These are phyloP conservation scores for Plasmodium vivax DNA, from an alignment of 169 alveolate genomes.

Conservation along the genomic window DNA sequence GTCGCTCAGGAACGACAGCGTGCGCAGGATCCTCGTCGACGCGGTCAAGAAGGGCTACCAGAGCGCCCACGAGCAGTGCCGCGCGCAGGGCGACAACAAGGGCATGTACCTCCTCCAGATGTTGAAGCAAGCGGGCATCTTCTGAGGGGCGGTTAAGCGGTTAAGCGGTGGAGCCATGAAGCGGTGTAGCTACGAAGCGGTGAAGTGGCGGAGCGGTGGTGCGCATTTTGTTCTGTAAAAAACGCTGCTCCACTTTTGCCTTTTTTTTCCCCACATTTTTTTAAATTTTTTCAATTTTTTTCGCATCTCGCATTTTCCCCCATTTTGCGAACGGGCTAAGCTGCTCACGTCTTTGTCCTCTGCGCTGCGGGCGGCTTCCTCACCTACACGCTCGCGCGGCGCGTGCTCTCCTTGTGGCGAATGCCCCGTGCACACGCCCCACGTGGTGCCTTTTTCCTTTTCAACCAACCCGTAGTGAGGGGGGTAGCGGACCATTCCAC, in stretches of 20 bases:
- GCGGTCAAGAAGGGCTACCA: slow-evolving; percentile 72
- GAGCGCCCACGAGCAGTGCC: slow-evolving; percentile 45
- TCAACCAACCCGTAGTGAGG: not conserved
- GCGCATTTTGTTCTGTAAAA: not conserved
- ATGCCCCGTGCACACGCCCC: not conserved
- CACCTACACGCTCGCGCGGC: not conserved
- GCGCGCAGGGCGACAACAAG: slow-evolving; percentile 54
- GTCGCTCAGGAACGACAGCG: slow-evolving; percentile 55
- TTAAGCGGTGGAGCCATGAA: too few relatives aligned
- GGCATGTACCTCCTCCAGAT: slow-evolving; percentile 68
- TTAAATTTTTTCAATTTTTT: not conserved
- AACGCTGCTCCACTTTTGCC: not conserved
- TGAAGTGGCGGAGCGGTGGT: not conserved
- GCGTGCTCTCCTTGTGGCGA: not conserved
- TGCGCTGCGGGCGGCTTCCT: not conserved
- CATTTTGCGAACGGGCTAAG: not conserved
- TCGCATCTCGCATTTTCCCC: not conserved
- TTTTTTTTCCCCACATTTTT: not conserved
- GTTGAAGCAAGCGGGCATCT: slow-evolving; percentile 67
- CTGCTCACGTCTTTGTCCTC: not conserved
- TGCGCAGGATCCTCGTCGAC: slow-evolving; percentile 52
- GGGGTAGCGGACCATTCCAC: not conserved
- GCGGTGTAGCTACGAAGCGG: not conserved
- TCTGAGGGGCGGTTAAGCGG: not conserved
- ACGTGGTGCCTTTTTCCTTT: not conserved